Evolutionary conservation across 2,329 filamentous ascomycete genomes (phyloP).

Genomic region (Myriangium duriaei): DNA sequence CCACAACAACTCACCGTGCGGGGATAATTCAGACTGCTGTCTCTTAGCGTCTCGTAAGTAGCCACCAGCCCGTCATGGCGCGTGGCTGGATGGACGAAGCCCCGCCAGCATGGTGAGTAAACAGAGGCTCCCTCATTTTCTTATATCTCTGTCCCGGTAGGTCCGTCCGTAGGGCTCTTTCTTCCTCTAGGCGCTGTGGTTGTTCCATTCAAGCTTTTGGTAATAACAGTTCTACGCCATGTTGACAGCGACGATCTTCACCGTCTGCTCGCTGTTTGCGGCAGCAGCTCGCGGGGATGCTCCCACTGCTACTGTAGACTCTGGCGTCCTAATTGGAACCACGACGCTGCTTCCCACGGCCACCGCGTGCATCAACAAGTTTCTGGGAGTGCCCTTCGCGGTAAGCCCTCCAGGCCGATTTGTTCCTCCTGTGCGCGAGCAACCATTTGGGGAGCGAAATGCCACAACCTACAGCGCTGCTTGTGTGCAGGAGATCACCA

Average conservation of each 20-base stretch:
- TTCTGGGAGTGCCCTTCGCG: constrained; percentile 24
- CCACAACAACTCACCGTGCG: too few relatives aligned
- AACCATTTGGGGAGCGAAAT: constrained; percentile 14
- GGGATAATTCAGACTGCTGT: too few relatives aligned
- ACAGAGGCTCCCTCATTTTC: too few relatives aligned
- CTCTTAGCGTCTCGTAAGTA: too few relatives aligned
- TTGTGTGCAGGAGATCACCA: constrained; percentile 23
- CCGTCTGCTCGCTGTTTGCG: not conserved
- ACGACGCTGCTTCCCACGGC: constrained; percentile 20
- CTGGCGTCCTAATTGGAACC: constrained; percentile 19
- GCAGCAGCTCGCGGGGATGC: not conserved
- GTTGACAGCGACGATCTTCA: not conserved
- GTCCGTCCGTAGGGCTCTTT: too few relatives aligned
- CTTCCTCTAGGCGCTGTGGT: too few relatives aligned
- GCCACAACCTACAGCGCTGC: constrained; percentile 20
- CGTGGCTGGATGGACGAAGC: too few relatives aligned
- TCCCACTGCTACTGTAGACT: constrained; percentile 20
- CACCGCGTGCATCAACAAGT: constrained; percentile 22
- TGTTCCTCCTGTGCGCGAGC: constrained; percentile 16
- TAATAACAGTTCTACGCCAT: too few relatives aligned
- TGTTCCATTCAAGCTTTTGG: too few relatives aligned
- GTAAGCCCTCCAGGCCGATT: constrained; percentile 22
- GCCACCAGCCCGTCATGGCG: too few relatives aligned
- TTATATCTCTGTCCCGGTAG: too few relatives aligned
- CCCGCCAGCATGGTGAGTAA: too few relatives aligned